Conservation (phyloP, 768 basidiomycete genomes). For the Agaricus sinodeliciosus region DNA sequence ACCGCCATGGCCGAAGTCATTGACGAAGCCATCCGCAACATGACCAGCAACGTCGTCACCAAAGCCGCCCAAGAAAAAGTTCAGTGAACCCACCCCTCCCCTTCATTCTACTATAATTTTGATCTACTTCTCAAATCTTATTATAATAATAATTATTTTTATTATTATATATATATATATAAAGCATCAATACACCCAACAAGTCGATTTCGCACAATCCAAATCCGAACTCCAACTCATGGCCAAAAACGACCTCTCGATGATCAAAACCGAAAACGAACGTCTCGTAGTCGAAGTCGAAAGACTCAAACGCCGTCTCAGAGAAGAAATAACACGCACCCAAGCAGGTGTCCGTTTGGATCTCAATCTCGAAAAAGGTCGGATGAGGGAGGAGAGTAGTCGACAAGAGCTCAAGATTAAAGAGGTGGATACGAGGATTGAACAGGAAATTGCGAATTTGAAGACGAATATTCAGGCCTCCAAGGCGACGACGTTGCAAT, state of each 20-base stretch:
- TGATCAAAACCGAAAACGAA: constrained; percentile 96
- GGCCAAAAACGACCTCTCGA: constrained; percentile 94
- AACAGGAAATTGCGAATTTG: constrained; percentile 88
- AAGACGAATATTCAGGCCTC: constrained; percentile 80
- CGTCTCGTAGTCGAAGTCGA: constrained; percentile 87
- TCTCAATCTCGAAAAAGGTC: constrained; percentile 92
- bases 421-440: constrained; percentile 95
- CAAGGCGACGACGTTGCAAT: constrained; percentile 86
- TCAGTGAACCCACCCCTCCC: constrained; percentile 12
- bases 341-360: constrained; percentile 93
- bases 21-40: constrained; percentile 92
- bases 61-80: constrained; percentile 97
- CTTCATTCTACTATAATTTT: not conserved
- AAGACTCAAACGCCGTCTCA: constrained; percentile 87
- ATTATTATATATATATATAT: too few species aligned
- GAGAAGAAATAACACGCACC: constrained; percentile 87
- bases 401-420: constrained; percentile 94
- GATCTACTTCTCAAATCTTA: not conserved
- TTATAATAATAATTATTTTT: not conserved
- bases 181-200: constrained; percentile 88
- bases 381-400: constrained; percentile 89
- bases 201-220: constrained; percentile 94
- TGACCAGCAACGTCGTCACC: constrained; percentile 95
- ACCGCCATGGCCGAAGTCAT: constrained; percentile 94
- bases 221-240: constrained; percentile 94